Evolutionary conservation across 2,329 filamentous ascomycete genomes (phyloP), one percentile per base, ranked within the genome.

Genomic region (Pestalotiopsis sp.): DNA sequence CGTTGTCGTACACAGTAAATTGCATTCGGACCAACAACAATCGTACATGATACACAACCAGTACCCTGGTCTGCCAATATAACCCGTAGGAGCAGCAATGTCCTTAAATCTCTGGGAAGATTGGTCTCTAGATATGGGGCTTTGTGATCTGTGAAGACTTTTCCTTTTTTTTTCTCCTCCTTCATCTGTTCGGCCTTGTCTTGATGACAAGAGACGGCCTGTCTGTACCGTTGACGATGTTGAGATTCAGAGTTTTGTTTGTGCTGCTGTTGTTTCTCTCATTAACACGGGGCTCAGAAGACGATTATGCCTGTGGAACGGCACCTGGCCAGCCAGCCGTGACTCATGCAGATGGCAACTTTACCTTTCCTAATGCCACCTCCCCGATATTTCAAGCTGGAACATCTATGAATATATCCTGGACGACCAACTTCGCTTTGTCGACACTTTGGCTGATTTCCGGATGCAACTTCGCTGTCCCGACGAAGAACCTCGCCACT

Each of bases 381-480:
- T 63, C 36, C 9, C 13, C 3, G 20, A 56, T 20, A 6, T 67
- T 63, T 9, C 52, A 36, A n/a, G 59, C 45, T 4, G 58, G 66
- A 39, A 63, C 66, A 12, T 27, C 49, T 27, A 67, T 67, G 59
- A 62, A 62, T 27, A 63, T 67, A 23, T 52, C 38, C 38, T 67
- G 66, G 66, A 49, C 25, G 7, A 67, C 65, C 11, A 52, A 36
- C 17, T 60, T 45, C 45, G 13, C 23, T 7, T 61, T 41, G 23
- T 38, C 49, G 23, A 67, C 52, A n/a, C 59, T 67, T 59, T 67
- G 59, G 58, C 49, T 67, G 66, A 63, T 67, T 39, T 63, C 39
- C n/a, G 66, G 59, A 11, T 67, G 56, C 27, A 56, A 67, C 41
- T 67, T 60, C 9, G 65, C 52, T 13, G 27, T n/a, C 20, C 65